Percentiles rank a stretch among this genome's conserved stretches.
Conservation (phyloP, 176 grass and related monocot species). For the Carex pumila region DNA sequence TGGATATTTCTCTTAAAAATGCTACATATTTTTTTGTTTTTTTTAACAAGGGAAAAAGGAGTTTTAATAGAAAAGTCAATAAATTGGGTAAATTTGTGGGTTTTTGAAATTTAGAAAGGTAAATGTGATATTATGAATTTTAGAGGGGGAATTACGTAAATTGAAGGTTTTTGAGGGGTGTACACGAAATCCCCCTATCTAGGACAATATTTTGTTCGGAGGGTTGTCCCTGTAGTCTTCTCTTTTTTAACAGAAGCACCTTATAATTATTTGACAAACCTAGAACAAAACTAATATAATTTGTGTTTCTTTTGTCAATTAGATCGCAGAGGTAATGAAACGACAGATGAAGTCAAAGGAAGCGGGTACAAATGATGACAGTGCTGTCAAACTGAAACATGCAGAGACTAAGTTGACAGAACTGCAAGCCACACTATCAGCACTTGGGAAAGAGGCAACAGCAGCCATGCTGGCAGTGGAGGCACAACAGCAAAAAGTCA, state of each 20-base stretch:
- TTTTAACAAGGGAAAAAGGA: too few relatives aligned
- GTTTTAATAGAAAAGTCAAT: too few relatives aligned
- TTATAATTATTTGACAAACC: neutral
- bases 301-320: constrained; percentile 22
- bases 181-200: too few relatives aligned
- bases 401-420: constrained; percentile 98
- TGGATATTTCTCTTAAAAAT: too few relatives aligned
- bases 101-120: too few relatives aligned
- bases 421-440: constrained; percentile 54
- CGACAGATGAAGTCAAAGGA: constrained; percentile 91
- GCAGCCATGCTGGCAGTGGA: constrained; percentile 93
- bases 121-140: too few relatives aligned
- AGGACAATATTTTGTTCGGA: neutral
- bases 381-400: constrained; percentile 74
- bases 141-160: too few relatives aligned
- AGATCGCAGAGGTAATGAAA: constrained; percentile 97
- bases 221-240: neutral
- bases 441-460: constrained; percentile 90
- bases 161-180: too few relatives aligned
- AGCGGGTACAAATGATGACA: constrained; percentile 51
- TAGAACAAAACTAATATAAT: neutral
- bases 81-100: too few relatives aligned
- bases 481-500: constrained; percentile 74
- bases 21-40: too few relatives aligned
- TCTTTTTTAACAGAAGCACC: neutral